These are phyloP conservation scores for Hemileia vastatrix DNA, from an alignment of 1,284 basidiomycete genomes.

Conservation along the genomic window DNA sequence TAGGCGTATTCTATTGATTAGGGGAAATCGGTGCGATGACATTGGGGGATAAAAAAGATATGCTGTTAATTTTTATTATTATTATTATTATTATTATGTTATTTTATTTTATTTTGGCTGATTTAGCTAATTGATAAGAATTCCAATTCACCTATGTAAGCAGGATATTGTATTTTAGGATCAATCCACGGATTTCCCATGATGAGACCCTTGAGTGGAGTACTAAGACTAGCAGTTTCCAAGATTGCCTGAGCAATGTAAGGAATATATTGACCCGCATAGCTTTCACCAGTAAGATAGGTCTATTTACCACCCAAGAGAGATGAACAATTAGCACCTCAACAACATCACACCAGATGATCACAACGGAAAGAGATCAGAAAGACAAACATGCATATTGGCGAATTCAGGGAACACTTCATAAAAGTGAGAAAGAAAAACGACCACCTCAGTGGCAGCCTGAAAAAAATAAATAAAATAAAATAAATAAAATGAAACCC, in stretches of 20 bases:
- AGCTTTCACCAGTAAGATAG: constrained; percentile 84
- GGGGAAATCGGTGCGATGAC: no score
- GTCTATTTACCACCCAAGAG: constrained; percentile 50
- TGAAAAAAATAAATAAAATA: neutral
- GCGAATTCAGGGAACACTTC: constrained; percentile 78
- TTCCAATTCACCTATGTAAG: constrained; percentile 82
- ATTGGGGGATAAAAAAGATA: no score
- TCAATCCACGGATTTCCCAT: constrained; percentile 99
- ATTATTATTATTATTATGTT: constrained; percentile 57
- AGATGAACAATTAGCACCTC: neutral
- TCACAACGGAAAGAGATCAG: neutral
- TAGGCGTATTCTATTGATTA: constrained; percentile 12
- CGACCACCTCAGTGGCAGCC: constrained; percentile 67
- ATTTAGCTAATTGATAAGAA: no score
- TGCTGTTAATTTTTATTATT: constrained; percentile 66
- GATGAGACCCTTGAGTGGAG: constrained; percentile 63
- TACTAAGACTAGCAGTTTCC: constrained; percentile 19
- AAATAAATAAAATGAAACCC: no score
- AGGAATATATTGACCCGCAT: constrained; percentile 98
- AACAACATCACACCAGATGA: neutral
- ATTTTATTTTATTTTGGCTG: no score
- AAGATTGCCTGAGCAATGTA: constrained; percentile 59
- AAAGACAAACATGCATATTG: constrained; percentile 52
- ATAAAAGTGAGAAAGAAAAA: constrained; percentile 81
- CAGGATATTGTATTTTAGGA: constrained; percentile 72